Evolutionary conservation across 345 rosid genomes (phyloP).

Genomic region (Rubroshorea leprosula): DNA sequence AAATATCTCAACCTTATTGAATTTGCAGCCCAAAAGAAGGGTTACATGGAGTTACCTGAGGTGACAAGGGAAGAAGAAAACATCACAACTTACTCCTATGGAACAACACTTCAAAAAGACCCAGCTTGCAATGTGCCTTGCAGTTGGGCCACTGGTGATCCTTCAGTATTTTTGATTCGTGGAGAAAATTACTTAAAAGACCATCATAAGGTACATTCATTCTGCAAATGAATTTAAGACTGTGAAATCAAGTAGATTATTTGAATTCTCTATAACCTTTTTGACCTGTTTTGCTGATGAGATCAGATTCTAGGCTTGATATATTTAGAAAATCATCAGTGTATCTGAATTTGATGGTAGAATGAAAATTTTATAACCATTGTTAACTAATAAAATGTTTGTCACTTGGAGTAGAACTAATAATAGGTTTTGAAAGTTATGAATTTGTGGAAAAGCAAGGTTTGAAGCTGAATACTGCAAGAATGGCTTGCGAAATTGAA

Average conservation of each 20-base stretch:
- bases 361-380: no score
- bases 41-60: conserved; percentile 81
- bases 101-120: conserved; percentile 71
- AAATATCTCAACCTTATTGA: neutral
- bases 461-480: no score
- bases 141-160: neutral
- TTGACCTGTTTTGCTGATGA: neutral
- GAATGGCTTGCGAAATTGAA: no score
- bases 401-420: no score
- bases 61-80: conserved; percentile 47
- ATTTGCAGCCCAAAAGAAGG: conserved; percentile 75
- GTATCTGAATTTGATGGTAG: no score
- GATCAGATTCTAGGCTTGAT: no score
- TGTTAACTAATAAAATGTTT: no score
- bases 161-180: neutral
- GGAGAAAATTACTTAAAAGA: neutral
- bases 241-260: neutral
- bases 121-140: conserved; percentile 24
- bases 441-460: no score
- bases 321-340: no score
- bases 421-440: no score
- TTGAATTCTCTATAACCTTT: no score
- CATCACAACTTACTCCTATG: conserved; percentile 43
- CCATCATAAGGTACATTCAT: neutral
- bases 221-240: neutral